Base-by-base conservation (phyloP, 306 rosid species). In the Psophocarpus tetragonolobus region DNA sequence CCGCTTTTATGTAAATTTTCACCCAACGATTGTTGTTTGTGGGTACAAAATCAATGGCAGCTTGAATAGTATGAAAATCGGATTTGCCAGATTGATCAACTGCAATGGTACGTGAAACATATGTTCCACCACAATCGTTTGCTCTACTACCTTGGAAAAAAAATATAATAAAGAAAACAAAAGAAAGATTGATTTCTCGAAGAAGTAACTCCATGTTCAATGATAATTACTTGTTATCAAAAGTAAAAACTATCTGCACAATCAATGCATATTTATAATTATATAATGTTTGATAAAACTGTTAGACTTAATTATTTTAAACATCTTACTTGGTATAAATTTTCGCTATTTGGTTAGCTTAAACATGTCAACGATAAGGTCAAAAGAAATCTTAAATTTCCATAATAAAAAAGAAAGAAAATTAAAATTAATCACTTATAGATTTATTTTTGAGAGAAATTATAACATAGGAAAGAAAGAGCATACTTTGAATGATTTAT, bases 21-120 rank as follows among this genome's bases (percentile, higher is more conserved):
- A 86, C 74, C 88, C 92, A 88, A 38, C 8, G 13, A 4, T 10
- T 11, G 4, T 65, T 86, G 36, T 39, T 21, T 3, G 8, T 3
- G 1, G 70, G 53, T 24, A 88, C 39, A 5, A 83, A 84, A 64
- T 88, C 84, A 67, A 88, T 82, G 38, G 90, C 92, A 23, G 78
- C 80, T 76, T 88, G 90, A 6, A 88, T 20, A 6, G 84, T 73
- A 3, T 1, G 35, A 71, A 88, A 88, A 27, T 30, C 4, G 41
- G 75, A 44, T 8, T 14, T 20, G 6, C 78, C 82, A 1, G 60
- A 67, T 20, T 68, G 38, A 29, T 67, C 81, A 4, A 88, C 92
- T 0, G 35, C 35, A 4, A 85, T 50, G 30, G 82, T 70, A 32
- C 5, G 7, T 41, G 79, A 13, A 30, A 73, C 1, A 23, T 54